Percentiles rank a stretch among this genome's conserved stretches.
Evolutionary conservation across 2,329 filamentous ascomycete genomes (phyloP).

Genomic region (Dryadomyces quercus-mongolicae): DNA sequence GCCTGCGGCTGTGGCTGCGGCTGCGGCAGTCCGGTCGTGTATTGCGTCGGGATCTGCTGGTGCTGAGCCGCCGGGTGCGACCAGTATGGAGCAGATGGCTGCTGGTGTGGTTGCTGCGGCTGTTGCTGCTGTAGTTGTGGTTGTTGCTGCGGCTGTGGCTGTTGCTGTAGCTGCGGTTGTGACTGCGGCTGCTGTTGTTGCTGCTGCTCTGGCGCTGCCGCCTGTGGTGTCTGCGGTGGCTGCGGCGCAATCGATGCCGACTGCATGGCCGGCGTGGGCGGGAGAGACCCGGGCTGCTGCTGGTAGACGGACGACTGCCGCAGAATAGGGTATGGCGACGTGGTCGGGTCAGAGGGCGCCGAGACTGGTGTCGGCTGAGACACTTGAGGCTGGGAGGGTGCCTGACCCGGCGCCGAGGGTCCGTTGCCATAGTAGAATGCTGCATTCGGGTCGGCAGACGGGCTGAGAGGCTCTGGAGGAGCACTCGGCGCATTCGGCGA

Average conservation of each 20-base stretch:
- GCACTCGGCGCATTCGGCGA: neutral
- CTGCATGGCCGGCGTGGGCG: constrained; percentile 22
- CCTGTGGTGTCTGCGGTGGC: constrained; percentile 25
- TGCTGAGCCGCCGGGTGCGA: constrained; percentile 30
- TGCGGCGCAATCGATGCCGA: constrained; percentile 18
- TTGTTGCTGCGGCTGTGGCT: neutral
- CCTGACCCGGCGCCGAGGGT: constrained; percentile 14
- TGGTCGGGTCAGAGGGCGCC: constrained; percentile 25
- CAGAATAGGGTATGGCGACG: constrained; percentile 41
- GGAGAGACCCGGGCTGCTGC: constrained; percentile 23
- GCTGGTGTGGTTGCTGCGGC: neutral
- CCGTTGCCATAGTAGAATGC: constrained; percentile 45
- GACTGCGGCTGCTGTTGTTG: constrained; percentile 14
- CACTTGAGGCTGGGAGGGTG: constrained; percentile 18
- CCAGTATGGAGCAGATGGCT: constrained; percentile 30
- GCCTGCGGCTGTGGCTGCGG: constrained; percentile 11
- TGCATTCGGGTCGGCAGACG: constrained; percentile 37
- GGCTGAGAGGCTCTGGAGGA: constrained; percentile 21
- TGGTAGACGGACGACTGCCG: constrained; percentile 32
- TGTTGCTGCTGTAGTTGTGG: constrained; percentile 12
- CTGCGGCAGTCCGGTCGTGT: constrained; percentile 20
- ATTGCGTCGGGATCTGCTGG: constrained; percentile 22
- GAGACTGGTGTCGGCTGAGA: constrained; percentile 14
- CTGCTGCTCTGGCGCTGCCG: constrained; percentile 19
- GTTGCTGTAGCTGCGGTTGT: neutral